Evolutionary conservation across 805 yeast species (phyloP).

Genomic region (Cyberlindnera subsufficiens): DNA sequence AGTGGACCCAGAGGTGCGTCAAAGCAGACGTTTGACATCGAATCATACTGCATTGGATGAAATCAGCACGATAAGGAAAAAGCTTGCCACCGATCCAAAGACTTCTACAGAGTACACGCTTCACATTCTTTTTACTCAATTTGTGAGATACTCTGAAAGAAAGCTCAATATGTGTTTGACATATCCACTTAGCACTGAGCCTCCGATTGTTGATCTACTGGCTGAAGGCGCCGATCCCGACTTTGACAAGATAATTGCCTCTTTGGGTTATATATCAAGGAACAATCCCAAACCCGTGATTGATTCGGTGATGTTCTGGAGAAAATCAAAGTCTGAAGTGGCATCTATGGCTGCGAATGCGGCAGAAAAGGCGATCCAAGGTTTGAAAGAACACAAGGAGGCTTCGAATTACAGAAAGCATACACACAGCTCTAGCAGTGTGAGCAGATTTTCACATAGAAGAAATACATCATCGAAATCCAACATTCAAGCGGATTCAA

Average conservation of each 20-base stretch:
- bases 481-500: constrained; percentile 48
- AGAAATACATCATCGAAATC: constrained; percentile 46
- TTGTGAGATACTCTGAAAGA: constrained; percentile 88
- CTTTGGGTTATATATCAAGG: constrained; percentile 87
- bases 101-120: constrained; percentile 86
- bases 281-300: constrained; percentile 92
- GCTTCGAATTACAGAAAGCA: constrained; percentile 21
- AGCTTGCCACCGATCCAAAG: constrained; percentile 49
- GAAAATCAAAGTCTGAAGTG: constrained; percentile 86
- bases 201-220: constrained; percentile 70
- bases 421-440: constrained; percentile 26
- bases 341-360: constrained; percentile 58
- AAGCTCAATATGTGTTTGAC: constrained; percentile 70
- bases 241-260: constrained; percentile 79
- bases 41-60: constrained; percentile 19
- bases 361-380: constrained; percentile 35
- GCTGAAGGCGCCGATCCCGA: constrained; percentile 83
- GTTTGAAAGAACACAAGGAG: constrained; percentile 27
- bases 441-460: constrained; percentile 35
- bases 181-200: constrained; percentile 62
- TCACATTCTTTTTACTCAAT: constrained; percentile 91
- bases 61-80: constrained; percentile 27
- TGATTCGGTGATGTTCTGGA: constrained; percentile 98
- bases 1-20: constrained; percentile 1
- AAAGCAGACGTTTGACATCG: constrained; percentile 11